phyloP scores from a whole-genome alignment of 2,329 filamentous ascomycete species.

The Pyrenophora tritici-repentis region DNA sequence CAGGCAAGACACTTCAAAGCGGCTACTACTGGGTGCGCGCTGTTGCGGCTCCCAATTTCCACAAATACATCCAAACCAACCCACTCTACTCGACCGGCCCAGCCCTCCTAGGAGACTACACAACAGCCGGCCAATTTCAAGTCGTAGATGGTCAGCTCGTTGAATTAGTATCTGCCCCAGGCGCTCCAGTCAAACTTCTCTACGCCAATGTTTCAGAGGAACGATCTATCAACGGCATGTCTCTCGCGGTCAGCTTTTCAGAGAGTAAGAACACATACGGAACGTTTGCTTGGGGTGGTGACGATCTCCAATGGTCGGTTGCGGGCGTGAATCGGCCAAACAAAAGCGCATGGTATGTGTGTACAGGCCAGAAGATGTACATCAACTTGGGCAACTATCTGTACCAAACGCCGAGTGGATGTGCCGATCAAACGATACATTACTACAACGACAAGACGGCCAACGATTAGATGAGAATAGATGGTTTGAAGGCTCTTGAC shows the following conservation, averaged over 20 bases:
- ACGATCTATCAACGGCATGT: constrained; percentile 40
- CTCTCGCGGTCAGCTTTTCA: constrained; percentile 59
- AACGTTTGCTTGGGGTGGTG: constrained; percentile 62
- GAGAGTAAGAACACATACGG: constrained; percentile 60
- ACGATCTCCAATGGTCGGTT: constrained; percentile 61
- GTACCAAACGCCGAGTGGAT: constrained; percentile 63
- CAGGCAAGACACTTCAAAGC: constrained; percentile 54
- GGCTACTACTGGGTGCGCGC: constrained; percentile 64
- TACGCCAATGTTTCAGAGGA: constrained; percentile 39
- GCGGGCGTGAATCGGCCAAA: constrained; percentile 59
- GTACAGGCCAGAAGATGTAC: constrained; percentile 57
- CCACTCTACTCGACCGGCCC: constrained; percentile 50
- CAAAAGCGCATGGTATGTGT: constrained; percentile 64
- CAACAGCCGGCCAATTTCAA: constrained; percentile 63
- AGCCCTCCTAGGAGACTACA: constrained; percentile 58
- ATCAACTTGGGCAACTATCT: constrained; percentile 64
- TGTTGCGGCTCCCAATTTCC: constrained; percentile 61
- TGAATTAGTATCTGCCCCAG: constrained; percentile 56
- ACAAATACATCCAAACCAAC: constrained; percentile 48
- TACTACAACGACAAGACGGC: constrained; percentile 47
- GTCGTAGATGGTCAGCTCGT: constrained; percentile 62
- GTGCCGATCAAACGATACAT: constrained; percentile 61
- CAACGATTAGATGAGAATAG: constrained; percentile 20
- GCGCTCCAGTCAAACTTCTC: constrained; percentile 51
- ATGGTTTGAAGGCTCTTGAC: not conserved